Evolutionary conservation across 78 protist genomes (phyloP), one percentile per base, ranked within the genome.

Genomic region (Dictyostelium brefeldianum): DNA sequence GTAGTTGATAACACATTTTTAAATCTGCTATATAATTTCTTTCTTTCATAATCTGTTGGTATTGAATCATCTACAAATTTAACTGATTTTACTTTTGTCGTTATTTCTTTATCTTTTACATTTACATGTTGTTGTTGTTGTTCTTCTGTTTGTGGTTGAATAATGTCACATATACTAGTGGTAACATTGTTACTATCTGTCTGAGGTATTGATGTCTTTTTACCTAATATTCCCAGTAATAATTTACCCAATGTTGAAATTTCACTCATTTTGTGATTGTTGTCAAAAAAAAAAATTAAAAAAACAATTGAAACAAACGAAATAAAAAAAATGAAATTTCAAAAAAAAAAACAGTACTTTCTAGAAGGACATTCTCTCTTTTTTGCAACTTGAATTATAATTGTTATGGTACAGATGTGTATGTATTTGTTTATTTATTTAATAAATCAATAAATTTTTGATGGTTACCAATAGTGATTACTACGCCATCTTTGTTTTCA

Each of bases 401-500:
- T n/a, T n/a, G n/a, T n/a, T n/a, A 36, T 36, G 43, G 43, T 36
- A 36, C 43, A 36, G 43, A 36, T 36, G 43, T 3, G 43, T n/a
- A n/a, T n/a, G 43, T 3, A 36, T 36, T 36, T 3, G 43, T 36
- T 36, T 36, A 14, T 48, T 85, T 18, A 65, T 87, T 87, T 78
- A 87, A 77, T 64, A 87, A 46, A 65, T 87, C n/a, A 29, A 87
- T 77, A 62, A 47, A 87, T 25, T 77, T 54, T 78, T 77, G 77
- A 77, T 87, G 93, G 51, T 78, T 51, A 8, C 79, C 74, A 43
- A 59, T 87, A 2, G 93, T 74, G 3, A 87, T 73, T 10, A 87
- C 83, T 11, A 87, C 29, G n/a, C 93, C 93, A 78, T 87, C 36
- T 50, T 87, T 87, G 54, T 77, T 87, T 65, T 78, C 69, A n/a